These are phyloP conservation scores for Pyricularia grisea DNA, from an alignment of 2,329 filamentous ascomycete genomes.

Conservation along the genomic window DNA sequence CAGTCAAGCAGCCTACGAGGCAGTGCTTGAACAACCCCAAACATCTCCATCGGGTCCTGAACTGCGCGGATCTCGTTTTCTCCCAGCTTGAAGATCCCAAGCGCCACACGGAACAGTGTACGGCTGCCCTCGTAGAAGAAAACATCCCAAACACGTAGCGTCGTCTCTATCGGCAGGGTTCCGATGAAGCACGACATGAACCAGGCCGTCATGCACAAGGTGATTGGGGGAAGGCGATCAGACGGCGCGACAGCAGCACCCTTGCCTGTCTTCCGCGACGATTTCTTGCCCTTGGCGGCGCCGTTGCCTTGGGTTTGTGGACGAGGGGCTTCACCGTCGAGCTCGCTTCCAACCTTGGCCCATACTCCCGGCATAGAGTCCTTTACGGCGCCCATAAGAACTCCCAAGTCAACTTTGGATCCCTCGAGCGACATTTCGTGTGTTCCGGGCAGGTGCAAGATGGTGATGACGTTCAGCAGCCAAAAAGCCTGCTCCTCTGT, in stretches of 20 bases:
- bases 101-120: conserved; percentile 82
- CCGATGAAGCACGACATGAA: conserved; percentile 97
- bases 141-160: conserved; percentile 86
- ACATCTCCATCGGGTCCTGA: conserved; percentile 86
- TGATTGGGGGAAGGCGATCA: conserved; percentile 71
- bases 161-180: conserved; percentile 83
- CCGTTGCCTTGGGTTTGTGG: neutral
- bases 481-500: conserved; percentile 89
- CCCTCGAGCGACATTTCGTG: conserved; percentile 86
- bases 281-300: conserved; percentile 17
- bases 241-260: conserved; percentile 3
- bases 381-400: conserved; percentile 79
- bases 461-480: conserved; percentile 86
- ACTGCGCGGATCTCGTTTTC: conserved; percentile 73
- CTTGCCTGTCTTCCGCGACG: conserved; percentile 29
- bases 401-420: conserved; percentile 87
- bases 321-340: conserved; percentile 22
- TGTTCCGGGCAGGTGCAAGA: conserved; percentile 79
- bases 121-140: conserved; percentile 95
- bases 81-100: conserved; percentile 84
- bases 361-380: conserved; percentile 78
- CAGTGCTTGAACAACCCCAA: conserved; percentile 83
- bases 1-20: conserved; percentile 75
- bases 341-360: conserved; percentile 67
- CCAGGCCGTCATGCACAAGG: conserved; percentile 89